Evolutionary conservation across 352 stramenopile species (phyloP), one percentile per base, ranked within the genome.

Genomic region (Pythium grandisporangium): DNA sequence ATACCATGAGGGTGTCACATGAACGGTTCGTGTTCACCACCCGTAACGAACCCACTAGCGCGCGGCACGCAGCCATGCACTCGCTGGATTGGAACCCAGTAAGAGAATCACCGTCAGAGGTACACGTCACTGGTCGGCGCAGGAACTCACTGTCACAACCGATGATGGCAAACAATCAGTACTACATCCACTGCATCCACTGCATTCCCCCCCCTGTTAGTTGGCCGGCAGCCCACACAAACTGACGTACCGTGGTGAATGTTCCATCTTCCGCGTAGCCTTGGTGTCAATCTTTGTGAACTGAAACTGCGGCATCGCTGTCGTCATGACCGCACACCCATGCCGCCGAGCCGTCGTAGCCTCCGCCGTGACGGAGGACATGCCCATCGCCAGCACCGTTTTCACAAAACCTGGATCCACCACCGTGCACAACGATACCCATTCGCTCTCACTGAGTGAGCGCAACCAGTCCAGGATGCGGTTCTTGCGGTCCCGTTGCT

Each of bases 401-500:
- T 89, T 89, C 26, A 90, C 79, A 44, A 92, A 89, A 5, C 63
- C 55, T 5, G 53, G 62, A 34, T 92, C 74, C 14, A 74, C 67
- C 19, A 87, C 58, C 23, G 63, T 71, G 41, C 61, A 74, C 22
- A 92, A 48, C 34, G 79, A 87, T 38, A 61, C 56, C 48, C 77
- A 61, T 33, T 88, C 70, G 25, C 53, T 42, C 0, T 62, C 32
- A 3, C 43, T 61, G 4, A 85, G 43, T 6, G 43, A 39, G 11
- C 42, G 56, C 7, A 92, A 39, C 76, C 79, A 89, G 42, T 55
- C 53, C 29, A 83, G 45, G 12, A 85, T 42, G 16, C 48, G 38
- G 14, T 44, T 49, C 43, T 71, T 77, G 37, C 69, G 47, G 10
- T 48, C 25, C n/a, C 30, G 16, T 6, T 16, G 33, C 26, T 6